phyloP scores from a whole-genome alignment of 2,329 filamentous ascomycete genomes.

The Blastomyces silverae region DNA sequence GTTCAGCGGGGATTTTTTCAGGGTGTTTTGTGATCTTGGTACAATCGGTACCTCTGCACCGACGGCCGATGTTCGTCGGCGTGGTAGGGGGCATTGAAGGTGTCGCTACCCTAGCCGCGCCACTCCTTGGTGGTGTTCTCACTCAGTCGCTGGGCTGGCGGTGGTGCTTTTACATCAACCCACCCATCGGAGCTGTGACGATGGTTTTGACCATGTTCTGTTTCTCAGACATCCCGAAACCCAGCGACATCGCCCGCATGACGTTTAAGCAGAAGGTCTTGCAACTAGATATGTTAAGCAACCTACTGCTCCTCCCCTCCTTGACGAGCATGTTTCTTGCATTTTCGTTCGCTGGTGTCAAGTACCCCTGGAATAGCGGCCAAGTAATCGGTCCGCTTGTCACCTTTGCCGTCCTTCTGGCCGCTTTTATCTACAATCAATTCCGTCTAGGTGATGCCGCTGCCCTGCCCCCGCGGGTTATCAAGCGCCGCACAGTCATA shows the following conservation, averaged over 20 bases:
- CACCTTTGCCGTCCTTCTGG: not conserved
- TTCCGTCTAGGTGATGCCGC: not conserved
- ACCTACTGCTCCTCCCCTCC: not conserved
- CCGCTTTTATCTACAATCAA: constrained; percentile 1
- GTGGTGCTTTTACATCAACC: constrained; percentile 36
- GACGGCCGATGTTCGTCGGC: not conserved
- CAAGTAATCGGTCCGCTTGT: not conserved
- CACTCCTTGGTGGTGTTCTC: constrained; percentile 33
- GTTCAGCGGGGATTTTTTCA: not conserved
- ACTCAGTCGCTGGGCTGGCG: constrained; percentile 33
- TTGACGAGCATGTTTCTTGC: not conserved
- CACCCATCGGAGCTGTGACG: not conserved
- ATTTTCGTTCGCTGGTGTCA: not conserved
- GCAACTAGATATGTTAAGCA: not conserved
- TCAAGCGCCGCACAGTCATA: constrained; percentile 25
- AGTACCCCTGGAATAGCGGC: constrained; percentile 1
- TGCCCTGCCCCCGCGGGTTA: constrained; percentile 22
- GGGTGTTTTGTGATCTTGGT: not conserved
- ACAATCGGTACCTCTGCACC: not conserved
- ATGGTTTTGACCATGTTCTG: not conserved
- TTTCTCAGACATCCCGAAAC: not conserved
- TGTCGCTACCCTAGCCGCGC: constrained; percentile 26
- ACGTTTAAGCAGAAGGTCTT: not conserved
- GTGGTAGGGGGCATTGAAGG: constrained; percentile 10
- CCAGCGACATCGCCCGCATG: not conserved